A percentile compares a stretch with the other conserved stretches of the same genome.
These are phyloP conservation scores for Trypanosoma rangeli DNA, from an alignment of 208 protist species.

Conservation along the genomic window DNA sequence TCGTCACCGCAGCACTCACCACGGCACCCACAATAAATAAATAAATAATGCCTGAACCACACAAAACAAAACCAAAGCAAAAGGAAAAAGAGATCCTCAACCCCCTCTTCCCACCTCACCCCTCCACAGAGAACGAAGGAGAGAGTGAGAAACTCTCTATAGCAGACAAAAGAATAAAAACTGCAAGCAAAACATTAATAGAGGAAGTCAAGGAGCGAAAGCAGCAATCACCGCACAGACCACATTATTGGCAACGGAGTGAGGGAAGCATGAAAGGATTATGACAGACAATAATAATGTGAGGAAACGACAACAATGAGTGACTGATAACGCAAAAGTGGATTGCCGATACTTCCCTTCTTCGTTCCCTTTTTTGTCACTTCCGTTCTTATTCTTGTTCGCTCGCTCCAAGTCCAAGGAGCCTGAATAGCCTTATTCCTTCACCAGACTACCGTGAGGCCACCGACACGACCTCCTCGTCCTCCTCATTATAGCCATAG, in stretches of 20 bases:
- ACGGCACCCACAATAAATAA: neutral
- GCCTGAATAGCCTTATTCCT: neutral
- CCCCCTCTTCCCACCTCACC: neutral
- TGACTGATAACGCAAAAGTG: neutral
- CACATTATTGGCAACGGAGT: neutral
- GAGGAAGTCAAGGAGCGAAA: neutral
- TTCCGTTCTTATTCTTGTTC: neutral
- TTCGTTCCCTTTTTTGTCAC: constrained; percentile 3
- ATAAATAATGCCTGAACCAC: neutral
- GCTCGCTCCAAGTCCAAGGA: neutral
- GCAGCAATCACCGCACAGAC: neutral
- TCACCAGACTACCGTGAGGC: constrained; percentile 5
- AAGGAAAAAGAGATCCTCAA: neutral
- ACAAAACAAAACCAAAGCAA: neutral
- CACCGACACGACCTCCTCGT: constrained; percentile 9
- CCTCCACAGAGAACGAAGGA: neutral
- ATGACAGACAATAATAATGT: constrained; percentile 1
- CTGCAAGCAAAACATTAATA: constrained; percentile 15
- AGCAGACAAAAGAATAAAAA: neutral
- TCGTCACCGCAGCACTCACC: neutral
- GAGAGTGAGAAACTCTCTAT: neutral
- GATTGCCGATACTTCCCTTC: neutral
- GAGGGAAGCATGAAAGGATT: neutral
- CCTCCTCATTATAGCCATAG: constrained; percentile 7
- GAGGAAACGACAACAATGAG: neutral